A percentile compares a stretch with the other conserved stretches of the same genome.
Evolutionary conservation across 23 red algal species (phyloP).

Genomic region (Gracilaria vermiculophylla): DNA sequence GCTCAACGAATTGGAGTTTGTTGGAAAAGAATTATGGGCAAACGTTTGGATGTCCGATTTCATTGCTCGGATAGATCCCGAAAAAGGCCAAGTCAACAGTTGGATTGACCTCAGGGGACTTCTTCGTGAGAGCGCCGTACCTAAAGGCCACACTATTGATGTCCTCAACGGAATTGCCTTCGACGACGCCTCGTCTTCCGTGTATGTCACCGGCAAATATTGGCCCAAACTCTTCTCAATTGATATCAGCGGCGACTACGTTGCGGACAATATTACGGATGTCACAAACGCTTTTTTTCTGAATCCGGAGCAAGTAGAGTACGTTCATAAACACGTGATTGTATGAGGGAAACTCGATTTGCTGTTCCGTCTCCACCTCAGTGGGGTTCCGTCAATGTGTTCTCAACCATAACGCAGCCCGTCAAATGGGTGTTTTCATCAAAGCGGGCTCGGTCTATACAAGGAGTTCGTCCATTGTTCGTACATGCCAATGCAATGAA

Average conservation of each 20-base stretch:
- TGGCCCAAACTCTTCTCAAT: conserved; percentile 89
- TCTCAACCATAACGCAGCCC: no score
- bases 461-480: conserved; percentile 73
- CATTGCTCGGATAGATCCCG: conserved; percentile 71
- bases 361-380: no score
- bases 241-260: conserved; percentile 1
- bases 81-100: conserved; percentile 49
- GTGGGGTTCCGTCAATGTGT: no score
- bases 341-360: not conserved
- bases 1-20: conserved; percentile 75
- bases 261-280: conserved; percentile 22
- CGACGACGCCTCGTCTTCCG: conserved; percentile 11
- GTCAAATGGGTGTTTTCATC: no score
- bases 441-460: conserved; percentile 29
- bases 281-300: conserved; percentile 58
- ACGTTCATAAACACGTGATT: conserved; percentile 36
- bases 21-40: conserved; percentile 81
- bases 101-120: conserved; percentile 57
- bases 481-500: no score
- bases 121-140: conserved; percentile 30
- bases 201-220: conserved; percentile 86
- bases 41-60: conserved; percentile 72
- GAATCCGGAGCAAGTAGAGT: conserved; percentile 32
- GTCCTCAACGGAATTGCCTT: conserved; percentile 93
- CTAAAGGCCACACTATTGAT: conserved; percentile 48